A percentile compares a stretch with the other conserved stretches of the same genome.
These are phyloP conservation scores for Rhizopogon salebrosus DNA, from an alignment of 768 basidiomycete genomes.

Conservation along the genomic window DNA sequence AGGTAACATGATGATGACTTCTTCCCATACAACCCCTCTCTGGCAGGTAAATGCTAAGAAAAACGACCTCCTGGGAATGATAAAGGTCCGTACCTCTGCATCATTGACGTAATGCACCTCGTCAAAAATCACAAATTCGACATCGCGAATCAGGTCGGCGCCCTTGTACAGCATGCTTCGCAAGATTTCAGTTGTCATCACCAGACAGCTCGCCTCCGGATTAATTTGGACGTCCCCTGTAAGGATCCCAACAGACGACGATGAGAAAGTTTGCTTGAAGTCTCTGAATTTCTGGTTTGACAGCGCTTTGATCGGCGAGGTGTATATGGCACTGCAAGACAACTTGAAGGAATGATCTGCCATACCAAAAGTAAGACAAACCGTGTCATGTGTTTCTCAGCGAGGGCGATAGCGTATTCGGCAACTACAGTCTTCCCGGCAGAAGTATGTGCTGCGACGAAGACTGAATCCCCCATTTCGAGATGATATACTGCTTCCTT, in stretches of 20 bases:
- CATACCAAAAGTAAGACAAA: constrained; percentile 27
- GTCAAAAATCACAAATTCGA: constrained; percentile 99
- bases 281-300: constrained; percentile 99
- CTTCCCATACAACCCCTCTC: constrained; percentile 99
- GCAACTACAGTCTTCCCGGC: constrained; percentile 99
- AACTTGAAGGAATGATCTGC: constrained; percentile 7
- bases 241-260: constrained; percentile 88
- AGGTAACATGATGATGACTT: constrained; percentile 99
- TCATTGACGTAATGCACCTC: constrained; percentile 99
- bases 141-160: constrained; percentile 95
- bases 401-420: constrained; percentile 96
- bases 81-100: constrained; percentile 65
- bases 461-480: constrained; percentile 95
- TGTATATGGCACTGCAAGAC: constrained; percentile 83
- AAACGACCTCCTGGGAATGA: constrained; percentile 7
- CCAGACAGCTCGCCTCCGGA: constrained; percentile 92
- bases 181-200: constrained; percentile 98
- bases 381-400: constrained; percentile 99
- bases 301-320: constrained; percentile 96
- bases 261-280: constrained; percentile 94
- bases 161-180: constrained; percentile 99
- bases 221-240: constrained; percentile 99
- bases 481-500: constrained; percentile 98
- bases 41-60: constrained; percentile 27
- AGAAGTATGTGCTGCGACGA: constrained; percentile 99